phyloP scores from a whole-genome alignment of 371 early-diverging fungal species.

The Mortierella sp. region DNA sequence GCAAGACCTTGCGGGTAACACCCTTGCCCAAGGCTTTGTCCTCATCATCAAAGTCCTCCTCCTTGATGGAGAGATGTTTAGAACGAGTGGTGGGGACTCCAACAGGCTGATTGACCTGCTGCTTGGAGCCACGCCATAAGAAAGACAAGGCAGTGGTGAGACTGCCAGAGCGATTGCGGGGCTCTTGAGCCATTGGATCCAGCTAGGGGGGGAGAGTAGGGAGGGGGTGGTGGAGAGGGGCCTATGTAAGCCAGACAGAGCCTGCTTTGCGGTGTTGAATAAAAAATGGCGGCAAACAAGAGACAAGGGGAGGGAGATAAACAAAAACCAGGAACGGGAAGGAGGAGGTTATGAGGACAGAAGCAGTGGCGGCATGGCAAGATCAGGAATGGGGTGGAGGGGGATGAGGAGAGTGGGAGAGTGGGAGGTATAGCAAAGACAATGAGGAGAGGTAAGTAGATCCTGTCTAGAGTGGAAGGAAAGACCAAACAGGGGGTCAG shows the following conservation, averaged over 20 bases:
- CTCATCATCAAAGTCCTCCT: conserved; percentile 46
- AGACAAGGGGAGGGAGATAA: conserved; percentile 3
- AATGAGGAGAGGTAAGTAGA: no score
- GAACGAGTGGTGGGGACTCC: conserved; percentile 11
- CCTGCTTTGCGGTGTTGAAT: conserved; percentile 8
- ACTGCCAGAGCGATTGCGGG: conserved; percentile 47
- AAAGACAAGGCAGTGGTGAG: conserved; percentile 46
- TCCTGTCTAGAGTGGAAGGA: no score
- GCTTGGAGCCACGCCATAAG: conserved; percentile 36
- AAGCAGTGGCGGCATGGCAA: no score
- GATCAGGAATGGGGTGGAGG: no score
- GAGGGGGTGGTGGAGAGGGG: background rate
- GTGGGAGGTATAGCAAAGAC: no score
- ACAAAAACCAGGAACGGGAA: background rate
- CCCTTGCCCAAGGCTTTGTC: conserved; percentile 42
- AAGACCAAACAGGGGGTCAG: no score
- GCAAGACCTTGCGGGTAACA: conserved; percentile 43
- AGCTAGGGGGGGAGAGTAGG: background rate
- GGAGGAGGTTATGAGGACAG: background rate
- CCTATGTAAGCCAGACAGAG: background rate
- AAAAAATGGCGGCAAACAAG: conserved; percentile 35
- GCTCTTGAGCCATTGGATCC: conserved; percentile 33
- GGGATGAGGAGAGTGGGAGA: background rate
- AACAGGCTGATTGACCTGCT: conserved; percentile 5
- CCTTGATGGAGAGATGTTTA: conserved; percentile 35